Base-by-base conservation (phyloP, 108 stramenopile genomes). In the Phaeodactylum tricornutum region DNA sequence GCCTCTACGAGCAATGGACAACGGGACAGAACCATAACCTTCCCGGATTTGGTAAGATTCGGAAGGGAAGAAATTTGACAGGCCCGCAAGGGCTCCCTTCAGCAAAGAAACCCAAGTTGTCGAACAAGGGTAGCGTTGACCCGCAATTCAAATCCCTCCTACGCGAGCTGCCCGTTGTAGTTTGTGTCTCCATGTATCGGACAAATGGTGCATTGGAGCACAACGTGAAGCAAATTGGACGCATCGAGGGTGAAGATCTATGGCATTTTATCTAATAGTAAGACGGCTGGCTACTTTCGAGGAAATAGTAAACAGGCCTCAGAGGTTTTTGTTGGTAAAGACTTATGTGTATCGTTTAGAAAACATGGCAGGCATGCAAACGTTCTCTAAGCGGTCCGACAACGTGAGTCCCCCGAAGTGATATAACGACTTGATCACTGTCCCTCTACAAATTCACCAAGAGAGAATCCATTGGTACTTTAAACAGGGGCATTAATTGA, bases 161-260 rank as follows among this genome's bases (percentile, higher is more conserved):
- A 0, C 50, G 45, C 9, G 21, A 58, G 29, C 59, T 92, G 6
- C 91, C 91, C 6, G 91, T 92, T 12, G 81, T 87, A 32, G 79
- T 85, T 6, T 87, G 91, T 47, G 91, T 92, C 11, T 84, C 91
- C 29, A 83, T 92, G 81, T 86, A 86, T 45, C 69, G 91, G 28
- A 87, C 86, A 3, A 75, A 71, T 47, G 91, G 91, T 19, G 83
- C 66, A 7, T 50, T 92, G 34, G 91, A 92, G 52, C 56, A 62
- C 31, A 92, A 92, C 61, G 86, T 87, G 2, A 31, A 53, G 12
- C 57, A 46, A 14, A 84, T 87, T 54, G 74, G 69, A n/a, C 50
- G 91, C 27, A 50, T 30, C 20, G 91, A 92, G 59, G 91, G 91
- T 2, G 38, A 68, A 30, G 57, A 79, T 62, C 47, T 92, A 15